Conservation (phyloP, 2,329 filamentous ascomycete genomes). For the Penicillium verrucosum region DNA sequence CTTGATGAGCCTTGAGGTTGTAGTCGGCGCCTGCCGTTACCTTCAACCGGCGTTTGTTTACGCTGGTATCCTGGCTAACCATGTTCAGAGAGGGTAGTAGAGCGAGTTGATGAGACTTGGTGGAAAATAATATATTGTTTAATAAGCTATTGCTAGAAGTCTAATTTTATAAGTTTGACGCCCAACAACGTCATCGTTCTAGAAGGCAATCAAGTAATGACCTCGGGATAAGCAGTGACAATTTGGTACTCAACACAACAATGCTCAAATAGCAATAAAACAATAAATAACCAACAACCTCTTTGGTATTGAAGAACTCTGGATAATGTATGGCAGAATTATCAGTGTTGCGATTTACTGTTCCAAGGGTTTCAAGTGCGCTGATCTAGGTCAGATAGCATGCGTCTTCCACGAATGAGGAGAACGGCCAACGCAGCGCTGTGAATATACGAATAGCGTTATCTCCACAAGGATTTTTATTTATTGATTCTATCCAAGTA, state of each 20-base stretch:
- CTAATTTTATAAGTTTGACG: conserved; percentile 8
- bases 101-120: neutral
- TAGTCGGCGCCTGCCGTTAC: conserved; percentile 80
- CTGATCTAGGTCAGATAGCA: neutral
- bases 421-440: neutral
- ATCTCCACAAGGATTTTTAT: neutral
- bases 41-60: conserved; percentile 62
- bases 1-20: conserved; percentile 66
- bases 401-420: neutral
- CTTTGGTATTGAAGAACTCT: neutral
- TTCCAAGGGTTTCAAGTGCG: neutral
- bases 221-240: neutral
- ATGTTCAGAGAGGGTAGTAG: neutral
- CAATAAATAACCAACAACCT: neutral
- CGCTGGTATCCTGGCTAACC: neutral
- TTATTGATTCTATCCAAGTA: neutral
- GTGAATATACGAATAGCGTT: too few relatives aligned
- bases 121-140: neutral
- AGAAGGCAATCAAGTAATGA: neutral
- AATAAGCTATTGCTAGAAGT: neutral
- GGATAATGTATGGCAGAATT: neutral
- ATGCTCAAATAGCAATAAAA: neutral
- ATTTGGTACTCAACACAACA: neutral
- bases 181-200: conserved; percentile 13
- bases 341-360: neutral